Base-by-base conservation (phyloP, 371 early-diverging fungal genomes). In the Coemansia sp. region DNA sequence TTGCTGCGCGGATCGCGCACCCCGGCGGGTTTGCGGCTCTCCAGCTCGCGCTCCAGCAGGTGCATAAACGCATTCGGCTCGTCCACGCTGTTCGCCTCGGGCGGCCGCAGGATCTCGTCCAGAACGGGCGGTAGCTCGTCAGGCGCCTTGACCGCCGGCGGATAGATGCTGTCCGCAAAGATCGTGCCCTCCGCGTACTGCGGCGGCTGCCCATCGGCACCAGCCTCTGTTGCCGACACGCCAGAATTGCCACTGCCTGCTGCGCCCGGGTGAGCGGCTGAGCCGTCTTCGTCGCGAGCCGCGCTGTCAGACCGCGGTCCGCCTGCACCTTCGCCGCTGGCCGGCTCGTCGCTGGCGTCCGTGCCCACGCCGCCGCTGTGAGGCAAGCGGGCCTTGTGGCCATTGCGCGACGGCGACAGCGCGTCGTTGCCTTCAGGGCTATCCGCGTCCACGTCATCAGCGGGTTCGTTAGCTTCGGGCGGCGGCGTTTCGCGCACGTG, bases 121-220 rank as follows among this genome's bases (percentile, higher is more conserved):
- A 65, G 61, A 5, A 68, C 50, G 16, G 61, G 55, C 13, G 74
- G 74, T 39, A 67, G 35, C 43, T 72, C 69, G 32, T 68, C 69
- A 1, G 69, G 30, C 16, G 64, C 69, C 58, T 64, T 63, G 62
- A 68, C 65, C 1, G 74, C 74, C 1, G 74, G 74, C 55, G 74
- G 74, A 41, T 68, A 73, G 26, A 64, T 68, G 45, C 62, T 68
- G 20, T 73, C 74, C 5, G 65, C 65, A 47, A 73, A 73, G 35
- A 73, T 62, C 14, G 74, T 73, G 41, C 74, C 74, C 36, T 73
- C 74, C 1, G 65, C 43, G 16, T 63, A 67, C 40, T 63, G 56
- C 10, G 68, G 57, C 47, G 4, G 26, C 54, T 59, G 40, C 26
- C 8, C 50, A 1, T 11, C 47, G 3, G 35, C 50, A 0, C 5